Evolutionary conservation across 2,329 filamentous ascomycete genomes (phyloP), one percentile per base, ranked within the genome.

Genomic region (Parafenestella ontariensis): DNA sequence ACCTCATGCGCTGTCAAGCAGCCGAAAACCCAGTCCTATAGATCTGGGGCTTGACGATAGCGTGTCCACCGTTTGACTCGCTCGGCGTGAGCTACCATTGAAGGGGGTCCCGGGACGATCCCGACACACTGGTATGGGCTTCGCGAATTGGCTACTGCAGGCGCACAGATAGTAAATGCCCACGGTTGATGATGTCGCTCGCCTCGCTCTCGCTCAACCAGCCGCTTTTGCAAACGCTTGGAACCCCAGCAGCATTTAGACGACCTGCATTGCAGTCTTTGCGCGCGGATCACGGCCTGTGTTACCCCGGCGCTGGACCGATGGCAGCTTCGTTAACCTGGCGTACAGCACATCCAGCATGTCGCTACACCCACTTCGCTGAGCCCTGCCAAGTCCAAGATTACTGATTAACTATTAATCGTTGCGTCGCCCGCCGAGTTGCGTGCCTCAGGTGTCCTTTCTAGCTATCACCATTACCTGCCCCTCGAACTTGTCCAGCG

Each of bases 341-440:
- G 58, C 51, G 56, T 62, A 53, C 63, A 67, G 65, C 67, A 58
- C 62, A 64, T 65, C 59, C 64, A 66, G 62, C 66, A 61, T 66
- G 61, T 66, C 65, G 65, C 64, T 50, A 54, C 62, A 64, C 56
- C 56, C 58, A 57, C 53, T 46, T 54, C 51, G 54, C 59, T 65
- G 64, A 69, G 66, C 64, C 66, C 59, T 71, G 65, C 66, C 68
- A 62, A 65, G 65, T 63, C 56, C 62, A 66, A 56, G 61, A 54
- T 46, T 54, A 56, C 49, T 50, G 52, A 9, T 54, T 49, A 46
- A 56, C 50, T 70, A 64, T 69, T 71, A 71, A 71, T 68, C 65
- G 56, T 41, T 52, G 54, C 56, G 44, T 49, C 49, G 48, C 62
- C 57, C 59, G 49, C 53, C 40, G 52, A 29, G 24, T 50, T 42